These are phyloP conservation scores for Lactarius tabidus DNA, from an alignment of 768 basidiomycete genomes.

Conservation along the genomic window DNA sequence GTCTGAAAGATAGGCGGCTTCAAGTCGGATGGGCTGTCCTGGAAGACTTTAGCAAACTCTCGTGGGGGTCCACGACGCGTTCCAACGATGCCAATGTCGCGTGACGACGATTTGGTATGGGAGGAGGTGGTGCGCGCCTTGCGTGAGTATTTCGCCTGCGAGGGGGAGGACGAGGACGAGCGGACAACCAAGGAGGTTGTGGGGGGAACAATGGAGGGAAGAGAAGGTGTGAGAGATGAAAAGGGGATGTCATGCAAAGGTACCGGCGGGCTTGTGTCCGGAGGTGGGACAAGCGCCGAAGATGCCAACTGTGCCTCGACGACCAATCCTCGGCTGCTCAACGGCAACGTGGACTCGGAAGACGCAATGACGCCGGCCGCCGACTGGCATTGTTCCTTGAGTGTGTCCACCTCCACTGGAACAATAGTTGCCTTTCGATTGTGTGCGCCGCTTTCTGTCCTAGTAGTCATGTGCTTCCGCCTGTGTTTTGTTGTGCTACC, in stretches of 20 bases:
- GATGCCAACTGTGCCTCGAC: constrained; percentile 16
- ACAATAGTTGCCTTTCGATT: constrained; percentile 12
- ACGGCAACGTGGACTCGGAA: constrained; percentile 11
- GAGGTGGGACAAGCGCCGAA: constrained; percentile 16
- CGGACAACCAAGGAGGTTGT: not conserved
- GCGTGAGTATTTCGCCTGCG: not conserved
- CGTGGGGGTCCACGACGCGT: constrained; percentile 33
- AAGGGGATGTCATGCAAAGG: constrained; percentile 4
- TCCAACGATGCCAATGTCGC: constrained; percentile 52
- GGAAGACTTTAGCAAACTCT: constrained; percentile 18
- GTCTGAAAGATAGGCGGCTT: constrained; percentile 39
- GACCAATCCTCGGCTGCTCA: constrained; percentile 2
- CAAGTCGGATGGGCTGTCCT: constrained; percentile 24
- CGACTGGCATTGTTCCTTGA: not conserved
- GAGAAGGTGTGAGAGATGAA: constrained; percentile 26
- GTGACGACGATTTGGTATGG: constrained; percentile 41
- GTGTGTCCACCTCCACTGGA: not conserved
- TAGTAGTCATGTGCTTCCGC: not conserved
- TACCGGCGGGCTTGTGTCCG: not conserved
- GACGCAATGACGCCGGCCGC: not conserved
- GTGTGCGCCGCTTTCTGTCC: not conserved
- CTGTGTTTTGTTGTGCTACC: constrained; percentile 4
- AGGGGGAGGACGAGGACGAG: not conserved
- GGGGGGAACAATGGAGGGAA: constrained; percentile 40
- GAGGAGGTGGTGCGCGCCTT: not conserved